These are phyloP conservation scores for Paecilomyces sp. DNA, from an alignment of 2,329 filamentous ascomycete genomes.

Conservation along the genomic window DNA sequence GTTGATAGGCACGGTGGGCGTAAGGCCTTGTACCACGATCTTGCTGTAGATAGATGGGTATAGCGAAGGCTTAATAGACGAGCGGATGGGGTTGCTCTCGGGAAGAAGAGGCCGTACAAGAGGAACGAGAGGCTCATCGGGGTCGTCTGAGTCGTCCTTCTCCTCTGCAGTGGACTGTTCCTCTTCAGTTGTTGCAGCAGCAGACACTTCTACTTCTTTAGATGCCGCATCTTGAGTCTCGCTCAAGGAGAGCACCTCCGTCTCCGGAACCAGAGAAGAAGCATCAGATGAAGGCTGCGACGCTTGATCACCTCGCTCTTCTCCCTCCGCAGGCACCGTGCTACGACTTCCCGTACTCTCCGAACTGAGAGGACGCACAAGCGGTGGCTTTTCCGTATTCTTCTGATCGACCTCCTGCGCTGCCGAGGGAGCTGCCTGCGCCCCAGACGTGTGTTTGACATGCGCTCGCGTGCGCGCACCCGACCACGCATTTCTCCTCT, in stretches of 20 bases:
- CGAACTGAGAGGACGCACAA: neutral
- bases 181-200: constrained; percentile 3
- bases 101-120: constrained; percentile 68
- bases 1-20: constrained; percentile 83
- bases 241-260: neutral
- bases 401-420: neutral
- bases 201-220: neutral
- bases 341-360: neutral
- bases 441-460: neutral
- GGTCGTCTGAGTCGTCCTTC: constrained; percentile 17
- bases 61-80: constrained; percentile 63
- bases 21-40: constrained; percentile 70
- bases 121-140: constrained; percentile 59
- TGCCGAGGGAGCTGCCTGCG: constrained; percentile 4
- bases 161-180: constrained; percentile 22
- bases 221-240: neutral
- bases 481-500: constrained; percentile 77
- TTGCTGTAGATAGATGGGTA: constrained; percentile 87
- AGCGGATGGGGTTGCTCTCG: constrained; percentile 65
- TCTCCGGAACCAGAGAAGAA: neutral
- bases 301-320: neutral
- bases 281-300: neutral
- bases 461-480: constrained; percentile 47
- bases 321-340: neutral
- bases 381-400: neutral